A percentile compares a stretch with the other conserved stretches of the same genome.
phyloP scores from a whole-genome alignment of 2,329 filamentous ascomycete genomes.

The Verruconis gallopava region DNA sequence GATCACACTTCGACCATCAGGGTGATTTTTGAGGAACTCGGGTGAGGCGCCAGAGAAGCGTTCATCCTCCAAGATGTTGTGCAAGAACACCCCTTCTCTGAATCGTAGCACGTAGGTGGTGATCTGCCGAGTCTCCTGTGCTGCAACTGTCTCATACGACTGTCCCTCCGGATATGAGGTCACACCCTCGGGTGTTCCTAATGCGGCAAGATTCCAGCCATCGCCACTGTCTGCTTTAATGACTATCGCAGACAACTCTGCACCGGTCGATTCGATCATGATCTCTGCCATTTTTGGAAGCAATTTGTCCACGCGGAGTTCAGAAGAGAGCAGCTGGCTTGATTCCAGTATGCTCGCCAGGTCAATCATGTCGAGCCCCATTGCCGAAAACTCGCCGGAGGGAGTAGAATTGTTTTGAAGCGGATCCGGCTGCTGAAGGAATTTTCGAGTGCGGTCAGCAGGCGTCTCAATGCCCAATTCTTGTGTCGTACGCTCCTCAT shows the following conservation, averaged over 20 bases:
- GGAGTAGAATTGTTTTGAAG: conserved; percentile 29
- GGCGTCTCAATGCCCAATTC: conserved; percentile 25
- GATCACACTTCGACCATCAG: conserved; percentile 60
- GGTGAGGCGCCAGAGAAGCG: conserved; percentile 64
- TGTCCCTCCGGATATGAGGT: conserved; percentile 53
- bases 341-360: conserved; percentile 65
- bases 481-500: conserved; percentile 26
- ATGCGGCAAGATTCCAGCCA: conserved; percentile 58
- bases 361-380: conserved; percentile 66
- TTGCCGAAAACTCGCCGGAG: conserved; percentile 43
- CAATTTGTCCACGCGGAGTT: conserved; percentile 61
- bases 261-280: conserved; percentile 64
- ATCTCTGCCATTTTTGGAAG: conserved; percentile 73
- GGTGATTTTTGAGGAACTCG: conserved; percentile 54
- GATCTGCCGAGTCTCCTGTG: conserved; percentile 62
- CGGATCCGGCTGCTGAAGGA: conserved; percentile 27
- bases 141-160: conserved; percentile 48
- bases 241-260: conserved; percentile 59
- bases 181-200: conserved; percentile 59
- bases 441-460: conserved; percentile 35
- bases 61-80: conserved; percentile 62
- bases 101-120: conserved; percentile 67
- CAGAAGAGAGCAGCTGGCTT: conserved; percentile 68
- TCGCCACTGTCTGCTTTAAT: conserved; percentile 51
- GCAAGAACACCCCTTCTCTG: conserved; percentile 60